These are phyloP conservation scores for Afroboletus lepidellus DNA, from an alignment of 1,284 basidiomycete genomes.

Conservation along the genomic window DNA sequence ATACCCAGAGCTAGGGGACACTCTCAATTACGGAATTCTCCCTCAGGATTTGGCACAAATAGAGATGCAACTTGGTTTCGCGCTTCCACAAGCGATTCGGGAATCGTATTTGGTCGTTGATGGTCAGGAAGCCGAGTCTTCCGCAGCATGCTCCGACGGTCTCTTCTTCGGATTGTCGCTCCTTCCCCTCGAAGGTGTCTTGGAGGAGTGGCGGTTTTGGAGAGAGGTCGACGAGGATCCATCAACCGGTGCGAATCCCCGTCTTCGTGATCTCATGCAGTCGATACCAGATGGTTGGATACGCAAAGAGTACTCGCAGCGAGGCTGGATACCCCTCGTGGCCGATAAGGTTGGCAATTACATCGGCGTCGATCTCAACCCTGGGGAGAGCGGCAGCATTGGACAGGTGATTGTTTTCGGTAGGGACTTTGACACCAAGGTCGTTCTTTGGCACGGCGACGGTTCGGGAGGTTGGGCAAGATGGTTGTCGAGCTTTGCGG, in stretches of 20 bases:
- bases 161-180: conserved; percentile 86
- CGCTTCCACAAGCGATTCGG: conserved; percentile 74
- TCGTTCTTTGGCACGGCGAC: conserved; percentile 90
- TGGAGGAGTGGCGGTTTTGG: conserved; percentile 95
- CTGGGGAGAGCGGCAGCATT: conserved; percentile 69
- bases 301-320: conserved; percentile 85
- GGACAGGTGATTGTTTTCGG: conserved; percentile 99
- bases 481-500: conserved; percentile 91
- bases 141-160: conserved; percentile 82
- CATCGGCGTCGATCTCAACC: conserved; percentile 92
- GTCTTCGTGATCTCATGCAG: conserved; percentile 76
- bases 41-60: conserved; percentile 73
- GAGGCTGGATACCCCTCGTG: conserved; percentile 95
- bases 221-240: conserved; percentile 87
- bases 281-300: conserved; percentile 93
- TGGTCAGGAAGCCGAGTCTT: conserved; percentile 85
- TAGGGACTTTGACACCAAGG: conserved; percentile 96
- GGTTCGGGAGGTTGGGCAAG: conserved; percentile 92
- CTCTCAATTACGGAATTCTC: conserved; percentile 83
- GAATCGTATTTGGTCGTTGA: conserved; percentile 84
- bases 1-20: conserved; percentile 89
- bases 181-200: conserved; percentile 84
- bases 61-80: conserved; percentile 79
- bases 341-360: conserved; percentile 96
- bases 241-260: conserved; percentile 70